Percentiles rank a stretch among this genome's conserved stretches.
Conservation (phyloP, 306 rosid genomes). For the Inga laurina region DNA sequence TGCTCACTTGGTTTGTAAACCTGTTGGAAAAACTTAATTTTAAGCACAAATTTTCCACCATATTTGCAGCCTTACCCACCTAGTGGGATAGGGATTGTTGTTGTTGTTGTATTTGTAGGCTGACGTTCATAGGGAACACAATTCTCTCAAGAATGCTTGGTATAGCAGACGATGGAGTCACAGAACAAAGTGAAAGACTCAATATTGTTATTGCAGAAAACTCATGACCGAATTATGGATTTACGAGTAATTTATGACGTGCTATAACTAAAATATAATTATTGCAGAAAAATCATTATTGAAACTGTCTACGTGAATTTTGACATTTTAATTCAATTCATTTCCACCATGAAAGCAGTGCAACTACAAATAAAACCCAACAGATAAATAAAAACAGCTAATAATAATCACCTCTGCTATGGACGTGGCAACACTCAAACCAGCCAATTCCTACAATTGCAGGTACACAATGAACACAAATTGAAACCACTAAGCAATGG, state of each 20-base stretch:
- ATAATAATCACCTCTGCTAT: conserved; percentile 73
- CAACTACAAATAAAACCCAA: background rate
- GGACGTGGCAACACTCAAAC: conserved; percentile 88
- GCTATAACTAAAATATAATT: background rate
- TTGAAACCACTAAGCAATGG: background rate
- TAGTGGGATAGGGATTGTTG: too few species aligned
- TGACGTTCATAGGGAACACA: conserved; percentile 6
- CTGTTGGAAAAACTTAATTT: conserved; percentile 42
- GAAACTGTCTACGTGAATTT: background rate
- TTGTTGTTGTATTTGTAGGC: background rate
- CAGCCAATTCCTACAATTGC: conserved; percentile 83
- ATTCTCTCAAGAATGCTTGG: background rate
- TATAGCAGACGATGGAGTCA: background rate
- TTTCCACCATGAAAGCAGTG: background rate
- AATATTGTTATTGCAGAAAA: background rate
- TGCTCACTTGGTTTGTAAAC: conserved; percentile 72
- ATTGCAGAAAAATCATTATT: background rate
- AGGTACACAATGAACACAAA: background rate
- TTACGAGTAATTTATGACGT: background rate
- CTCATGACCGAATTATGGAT: background rate
- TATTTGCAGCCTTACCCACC: background rate
- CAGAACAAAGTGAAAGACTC: background rate
- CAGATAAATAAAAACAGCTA: background rate
- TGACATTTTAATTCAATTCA: background rate
- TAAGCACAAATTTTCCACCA: conserved; percentile 16